Percentiles rank a stretch among this genome's conserved stretches.
These are phyloP conservation scores for Discostella pseudostelligera DNA, from an alignment of 108 stramenopile genomes.

Conservation along the genomic window DNA sequence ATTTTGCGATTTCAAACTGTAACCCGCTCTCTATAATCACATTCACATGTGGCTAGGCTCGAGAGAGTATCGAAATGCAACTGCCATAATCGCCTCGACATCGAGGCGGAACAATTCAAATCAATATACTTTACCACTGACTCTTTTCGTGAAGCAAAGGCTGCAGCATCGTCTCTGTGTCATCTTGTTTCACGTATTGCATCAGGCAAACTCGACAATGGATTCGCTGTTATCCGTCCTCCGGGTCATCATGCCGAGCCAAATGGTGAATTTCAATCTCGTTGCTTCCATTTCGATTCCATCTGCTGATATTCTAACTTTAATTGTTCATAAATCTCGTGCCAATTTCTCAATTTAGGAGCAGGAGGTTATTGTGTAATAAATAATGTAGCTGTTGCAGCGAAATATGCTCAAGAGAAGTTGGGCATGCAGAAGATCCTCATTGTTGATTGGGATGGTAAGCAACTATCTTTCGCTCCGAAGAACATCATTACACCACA, in stretches of 20 bases:
- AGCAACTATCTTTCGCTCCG: conserved; percentile 1
- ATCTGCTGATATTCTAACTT: too few species aligned
- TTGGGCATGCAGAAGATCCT: conserved; percentile 38
- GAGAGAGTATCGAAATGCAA: conserved; percentile 37
- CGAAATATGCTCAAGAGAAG: conserved; percentile 56
- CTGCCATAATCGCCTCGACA: conserved; percentile 41
- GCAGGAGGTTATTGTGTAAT: conserved; percentile 86
- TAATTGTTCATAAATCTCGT: too few species aligned
- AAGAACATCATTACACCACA: neutral
- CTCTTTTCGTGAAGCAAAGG: conserved; percentile 42
- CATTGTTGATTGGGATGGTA: conserved; percentile 63
- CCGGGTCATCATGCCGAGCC: conserved; percentile 90
- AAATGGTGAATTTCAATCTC: neutral
- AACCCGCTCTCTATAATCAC: too few species aligned
- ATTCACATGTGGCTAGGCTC: conserved; percentile 13
- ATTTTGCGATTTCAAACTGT: too few species aligned
- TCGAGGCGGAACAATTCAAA: conserved; percentile 56
- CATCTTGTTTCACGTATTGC: conserved; percentile 43
- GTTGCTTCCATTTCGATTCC: too few species aligned
- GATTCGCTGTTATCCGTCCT: conserved; percentile 76
- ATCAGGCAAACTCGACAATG: conserved; percentile 40
- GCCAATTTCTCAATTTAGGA: neutral
- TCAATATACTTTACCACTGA: conserved; percentile 56
- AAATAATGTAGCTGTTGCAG: conserved; percentile 86
- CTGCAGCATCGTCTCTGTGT: conserved; percentile 55